Percentiles rank a stretch among this genome's conserved stretches.
Evolutionary conservation across 768 basidiomycete genomes (phyloP).

Genomic region (Neoboletus subvelutipes): DNA sequence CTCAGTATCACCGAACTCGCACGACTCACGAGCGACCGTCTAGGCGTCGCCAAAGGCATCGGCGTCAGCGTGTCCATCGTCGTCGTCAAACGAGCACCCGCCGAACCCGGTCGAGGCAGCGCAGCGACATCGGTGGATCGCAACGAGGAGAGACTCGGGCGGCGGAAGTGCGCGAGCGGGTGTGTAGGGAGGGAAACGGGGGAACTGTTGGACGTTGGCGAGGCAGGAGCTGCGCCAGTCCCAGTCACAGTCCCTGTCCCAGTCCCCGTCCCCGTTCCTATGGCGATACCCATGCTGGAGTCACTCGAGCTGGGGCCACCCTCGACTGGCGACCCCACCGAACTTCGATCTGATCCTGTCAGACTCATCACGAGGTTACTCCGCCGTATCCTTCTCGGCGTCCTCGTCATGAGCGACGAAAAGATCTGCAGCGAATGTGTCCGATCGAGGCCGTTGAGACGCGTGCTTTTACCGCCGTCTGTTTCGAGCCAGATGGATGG

Average conservation of each 20-base stretch:
- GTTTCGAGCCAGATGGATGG: slow-evolving; percentile 53
- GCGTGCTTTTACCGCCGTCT: slow-evolving; percentile 29
- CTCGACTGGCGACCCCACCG: not conserved
- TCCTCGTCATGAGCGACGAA: slow-evolving; percentile 9
- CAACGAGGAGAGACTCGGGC: not conserved
- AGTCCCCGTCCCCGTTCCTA: too few relatives aligned
- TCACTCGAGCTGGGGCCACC: not conserved
- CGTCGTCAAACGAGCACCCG: slow-evolving; percentile 22
- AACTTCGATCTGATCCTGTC: slow-evolving; percentile 7
- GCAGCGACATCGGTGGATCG: not conserved
- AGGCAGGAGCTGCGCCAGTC: not conserved
- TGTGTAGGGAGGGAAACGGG: slow-evolving; percentile 18
- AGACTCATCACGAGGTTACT: slow-evolving; percentile 31
- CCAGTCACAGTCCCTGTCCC: not conserved
- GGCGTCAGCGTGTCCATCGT: not conserved
- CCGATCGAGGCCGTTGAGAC: slow-evolving; percentile 22
- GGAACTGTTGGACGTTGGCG: slow-evolving; percentile 12
- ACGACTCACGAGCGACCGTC: slow-evolving; percentile 24
- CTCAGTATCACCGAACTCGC: slow-evolving; percentile 29
- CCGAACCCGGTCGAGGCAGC: slow-evolving; percentile 23
- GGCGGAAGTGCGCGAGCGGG: slow-evolving; percentile 4
- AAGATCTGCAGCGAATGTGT: slow-evolving; percentile 23
- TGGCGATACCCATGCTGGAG: not conserved
- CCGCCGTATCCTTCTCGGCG: slow-evolving; percentile 10
- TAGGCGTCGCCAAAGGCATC: not conserved